Percentiles rank a stretch among this genome's conserved stretches.
These are phyloP conservation scores for Yamadazyma ubonensis DNA, from an alignment of 805 yeast species.

Conservation along the genomic window DNA sequence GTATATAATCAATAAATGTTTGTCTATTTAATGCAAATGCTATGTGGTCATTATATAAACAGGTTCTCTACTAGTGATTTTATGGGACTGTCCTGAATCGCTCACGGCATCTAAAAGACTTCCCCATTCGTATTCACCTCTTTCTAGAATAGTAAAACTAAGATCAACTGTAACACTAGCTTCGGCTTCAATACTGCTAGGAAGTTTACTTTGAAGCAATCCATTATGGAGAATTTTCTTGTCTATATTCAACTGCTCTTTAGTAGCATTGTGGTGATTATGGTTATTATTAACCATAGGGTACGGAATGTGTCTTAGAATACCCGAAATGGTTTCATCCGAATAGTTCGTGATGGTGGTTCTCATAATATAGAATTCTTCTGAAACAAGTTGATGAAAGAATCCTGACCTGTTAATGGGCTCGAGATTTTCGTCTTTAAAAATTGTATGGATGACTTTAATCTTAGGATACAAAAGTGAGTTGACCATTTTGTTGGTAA, in stretches of 20 bases:
- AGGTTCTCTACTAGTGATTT: constrained; percentile 31
- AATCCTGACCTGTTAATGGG: constrained; percentile 23
- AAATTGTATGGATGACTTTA: constrained; percentile 35
- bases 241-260: constrained; percentile 35
- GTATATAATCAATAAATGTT: not conserved
- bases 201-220: constrained; percentile 55
- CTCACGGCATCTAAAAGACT: constrained; percentile 26
- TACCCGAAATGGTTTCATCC: constrained; percentile 44
- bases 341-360: constrained; percentile 53
- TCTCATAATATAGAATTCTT: constrained; percentile 51
- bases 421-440: constrained; percentile 15
- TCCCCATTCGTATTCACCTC: constrained; percentile 85
- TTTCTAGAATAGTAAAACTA: constrained; percentile 65
- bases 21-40: constrained; percentile 12
- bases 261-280: constrained; percentile 1
- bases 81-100: constrained; percentile 15
- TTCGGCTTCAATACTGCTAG: constrained; percentile 42
- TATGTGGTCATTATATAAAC: constrained; percentile 23
- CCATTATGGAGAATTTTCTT: constrained; percentile 72
- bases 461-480: constrained; percentile 52
- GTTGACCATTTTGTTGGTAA: constrained; percentile 60
- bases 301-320: constrained; percentile 60
- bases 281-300: constrained; percentile 15
- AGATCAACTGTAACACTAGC: constrained; percentile 42
- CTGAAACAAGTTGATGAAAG: constrained; percentile 36